Evolutionary conservation across 2,329 filamentous ascomycete species (phyloP).

Genomic region (Biscogniauxia marginata): DNA sequence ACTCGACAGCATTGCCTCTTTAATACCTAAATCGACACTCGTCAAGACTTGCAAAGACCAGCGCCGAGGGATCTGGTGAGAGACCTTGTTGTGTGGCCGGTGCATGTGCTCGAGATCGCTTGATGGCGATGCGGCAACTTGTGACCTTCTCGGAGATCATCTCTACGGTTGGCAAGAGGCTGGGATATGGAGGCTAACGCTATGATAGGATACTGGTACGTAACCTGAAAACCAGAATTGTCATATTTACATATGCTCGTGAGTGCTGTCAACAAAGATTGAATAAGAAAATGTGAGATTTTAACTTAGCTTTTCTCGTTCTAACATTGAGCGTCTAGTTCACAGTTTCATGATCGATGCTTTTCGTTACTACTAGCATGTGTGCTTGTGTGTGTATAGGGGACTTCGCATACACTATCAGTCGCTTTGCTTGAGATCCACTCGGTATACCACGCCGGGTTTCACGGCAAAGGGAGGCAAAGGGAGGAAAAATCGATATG

Average conservation of each 20-base stretch:
- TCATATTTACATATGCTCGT: background rate
- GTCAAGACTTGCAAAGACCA: constrained; percentile 1
- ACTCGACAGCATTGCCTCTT: background rate
- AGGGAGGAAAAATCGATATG: background rate
- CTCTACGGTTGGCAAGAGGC: constrained; percentile 1
- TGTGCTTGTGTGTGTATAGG: background rate
- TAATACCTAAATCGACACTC: background rate
- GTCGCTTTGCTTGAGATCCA: background rate
- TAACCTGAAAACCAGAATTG: constrained; percentile 14
- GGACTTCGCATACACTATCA: background rate
- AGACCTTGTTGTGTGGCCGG: constrained; percentile 1
- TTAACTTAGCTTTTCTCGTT: background rate
- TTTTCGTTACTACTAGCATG: background rate
- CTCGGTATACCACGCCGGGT: too few species aligned
- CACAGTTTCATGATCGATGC: too few species aligned
- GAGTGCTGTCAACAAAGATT: background rate
- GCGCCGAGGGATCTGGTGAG: constrained; percentile 1
- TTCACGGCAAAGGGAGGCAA: too few species aligned
- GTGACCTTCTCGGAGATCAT: constrained; percentile 13
- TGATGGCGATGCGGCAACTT: constrained; percentile 14
- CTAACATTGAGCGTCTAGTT: background rate
- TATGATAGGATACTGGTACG: constrained; percentile 6
- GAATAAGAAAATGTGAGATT: background rate
- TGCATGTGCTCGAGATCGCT: constrained; percentile 24
- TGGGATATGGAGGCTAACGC: constrained; percentile 3